Conservation (phyloP, 495 filamentous ascomycete species). For the Patellaria atrata region DNA sequence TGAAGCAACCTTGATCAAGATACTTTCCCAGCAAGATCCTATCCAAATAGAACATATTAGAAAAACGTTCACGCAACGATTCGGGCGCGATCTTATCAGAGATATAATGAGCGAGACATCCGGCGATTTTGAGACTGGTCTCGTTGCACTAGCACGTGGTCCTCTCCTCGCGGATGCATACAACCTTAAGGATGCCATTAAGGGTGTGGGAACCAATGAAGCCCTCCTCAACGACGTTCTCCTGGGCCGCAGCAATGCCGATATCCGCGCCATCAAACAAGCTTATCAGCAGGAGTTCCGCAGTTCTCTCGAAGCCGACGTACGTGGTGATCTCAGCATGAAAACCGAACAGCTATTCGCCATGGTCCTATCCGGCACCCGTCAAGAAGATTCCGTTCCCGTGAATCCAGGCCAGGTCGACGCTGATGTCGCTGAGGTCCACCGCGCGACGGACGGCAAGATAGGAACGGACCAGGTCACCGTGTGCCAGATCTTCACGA, state of each 20-base stretch:
- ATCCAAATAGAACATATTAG: conserved; percentile 57
- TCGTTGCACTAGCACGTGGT: conserved; percentile 60
- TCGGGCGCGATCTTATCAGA: conserved; percentile 50
- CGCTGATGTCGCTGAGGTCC: conserved; percentile 53
- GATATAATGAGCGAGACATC: conserved; percentile 66
- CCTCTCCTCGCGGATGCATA: conserved; percentile 58
- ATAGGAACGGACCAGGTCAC: conserved; percentile 59
- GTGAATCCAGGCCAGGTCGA: conserved; percentile 56
- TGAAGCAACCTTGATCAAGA: conserved; percentile 53
- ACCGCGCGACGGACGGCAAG: conserved; percentile 55
- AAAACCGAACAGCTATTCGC: conserved; percentile 74
- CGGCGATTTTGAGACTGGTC: conserved; percentile 52
- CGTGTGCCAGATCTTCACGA: conserved; percentile 61
- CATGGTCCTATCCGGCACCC: conserved; percentile 54
- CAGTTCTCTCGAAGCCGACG: conserved; percentile 46
- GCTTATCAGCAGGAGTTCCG: conserved; percentile 54
- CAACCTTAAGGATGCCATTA: conserved; percentile 49
- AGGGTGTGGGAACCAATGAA: conserved; percentile 76
- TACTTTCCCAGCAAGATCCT: conserved; percentile 54
- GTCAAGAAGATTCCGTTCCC: conserved; percentile 61
- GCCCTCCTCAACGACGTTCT: conserved; percentile 72
- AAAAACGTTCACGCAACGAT: conserved; percentile 44
- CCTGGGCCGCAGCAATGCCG: conserved; percentile 67
- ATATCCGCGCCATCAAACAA: conserved; percentile 65
- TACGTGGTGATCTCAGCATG: conserved; percentile 63